Conservation (phyloP, 2,329 filamentous ascomycete species). For the Sclerotinia minor region DNA sequence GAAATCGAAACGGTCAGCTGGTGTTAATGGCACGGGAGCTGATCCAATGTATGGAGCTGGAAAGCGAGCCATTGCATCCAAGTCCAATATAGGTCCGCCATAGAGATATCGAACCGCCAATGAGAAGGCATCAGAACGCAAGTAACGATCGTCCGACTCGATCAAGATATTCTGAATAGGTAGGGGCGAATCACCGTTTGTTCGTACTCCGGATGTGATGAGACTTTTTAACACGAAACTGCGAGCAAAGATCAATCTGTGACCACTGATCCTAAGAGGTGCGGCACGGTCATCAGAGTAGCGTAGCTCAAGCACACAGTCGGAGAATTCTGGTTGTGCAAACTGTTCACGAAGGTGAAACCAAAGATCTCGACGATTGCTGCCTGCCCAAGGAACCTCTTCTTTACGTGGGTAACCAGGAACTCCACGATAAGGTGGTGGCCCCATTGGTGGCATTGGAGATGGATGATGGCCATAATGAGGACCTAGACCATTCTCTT, state of each 20-base stretch:
- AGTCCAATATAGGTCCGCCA: constrained; percentile 51
- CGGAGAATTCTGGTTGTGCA: constrained; percentile 45
- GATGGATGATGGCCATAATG: constrained; percentile 45
- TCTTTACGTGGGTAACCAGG: constrained; percentile 27
- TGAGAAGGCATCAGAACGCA: constrained; percentile 58
- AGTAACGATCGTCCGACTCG: constrained; percentile 53
- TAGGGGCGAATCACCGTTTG: constrained; percentile 38
- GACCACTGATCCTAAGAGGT: constrained; percentile 52
- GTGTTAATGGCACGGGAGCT: constrained; percentile 45
- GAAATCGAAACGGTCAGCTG: constrained; percentile 51
- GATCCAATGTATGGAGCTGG: constrained; percentile 29
- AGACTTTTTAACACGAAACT: constrained; percentile 48
- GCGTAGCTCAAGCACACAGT: constrained; percentile 51
- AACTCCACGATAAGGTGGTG: constrained; percentile 16
- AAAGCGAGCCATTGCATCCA: constrained; percentile 29
- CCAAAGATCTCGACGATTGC: constrained; percentile 44
- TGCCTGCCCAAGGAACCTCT: constrained; percentile 36
- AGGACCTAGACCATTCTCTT: constrained; percentile 36
- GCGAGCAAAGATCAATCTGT: constrained; percentile 57
- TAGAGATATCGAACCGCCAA: constrained; percentile 60
- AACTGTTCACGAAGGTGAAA: constrained; percentile 46
- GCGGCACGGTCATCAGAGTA: constrained; percentile 46
- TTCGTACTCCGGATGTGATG: constrained; percentile 35
- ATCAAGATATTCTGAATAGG: constrained; percentile 47
- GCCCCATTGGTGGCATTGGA: constrained; percentile 45